phyloP scores from a whole-genome alignment of 352 stramenopile genomes.

The Thalassiosira pacifica region DNA sequence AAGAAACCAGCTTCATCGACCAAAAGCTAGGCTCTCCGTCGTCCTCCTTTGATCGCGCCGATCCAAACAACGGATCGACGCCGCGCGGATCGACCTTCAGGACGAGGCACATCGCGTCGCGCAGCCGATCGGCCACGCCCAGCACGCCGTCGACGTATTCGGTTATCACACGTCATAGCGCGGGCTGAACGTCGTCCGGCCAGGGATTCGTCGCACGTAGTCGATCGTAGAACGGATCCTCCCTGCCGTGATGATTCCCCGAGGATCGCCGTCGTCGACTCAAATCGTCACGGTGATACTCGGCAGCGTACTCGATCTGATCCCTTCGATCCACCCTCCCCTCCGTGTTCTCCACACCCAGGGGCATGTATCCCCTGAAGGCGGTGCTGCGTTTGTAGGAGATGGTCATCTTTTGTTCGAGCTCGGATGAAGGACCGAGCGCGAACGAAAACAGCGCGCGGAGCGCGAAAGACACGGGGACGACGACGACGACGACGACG shows the following conservation, averaged over 20 bases:
- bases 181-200: conserved; percentile 68
- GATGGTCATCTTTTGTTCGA: conserved; percentile 73
- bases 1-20: conserved; percentile 80
- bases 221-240: conserved; percentile 68
- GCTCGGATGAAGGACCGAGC: too few relatives aligned
- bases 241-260: conserved; percentile 1
- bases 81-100: conserved; percentile 66
- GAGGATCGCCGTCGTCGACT: too few relatives aligned
- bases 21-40: conserved; percentile 72
- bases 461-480: too few relatives aligned
- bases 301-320: conserved; percentile 81
- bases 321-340: conserved; percentile 75
- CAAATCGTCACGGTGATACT: too few relatives aligned
- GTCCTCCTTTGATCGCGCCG: too few relatives aligned
- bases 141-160: conserved; percentile 64
- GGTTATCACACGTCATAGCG: conserved; percentile 47
- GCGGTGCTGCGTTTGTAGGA: conserved; percentile 70
- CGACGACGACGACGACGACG: too few relatives aligned
- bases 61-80: conserved; percentile 59
- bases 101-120: conserved; percentile 73
- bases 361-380: conserved; percentile 83
- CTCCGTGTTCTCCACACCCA: conserved; percentile 82
- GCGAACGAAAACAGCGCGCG: too few relatives aligned
- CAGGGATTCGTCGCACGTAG: conserved; percentile 70
- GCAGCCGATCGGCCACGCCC: conserved; percentile 62